Evolutionary conservation across 257 asterid species (phyloP).

Genomic region (Gentiana macrophylla): DNA sequence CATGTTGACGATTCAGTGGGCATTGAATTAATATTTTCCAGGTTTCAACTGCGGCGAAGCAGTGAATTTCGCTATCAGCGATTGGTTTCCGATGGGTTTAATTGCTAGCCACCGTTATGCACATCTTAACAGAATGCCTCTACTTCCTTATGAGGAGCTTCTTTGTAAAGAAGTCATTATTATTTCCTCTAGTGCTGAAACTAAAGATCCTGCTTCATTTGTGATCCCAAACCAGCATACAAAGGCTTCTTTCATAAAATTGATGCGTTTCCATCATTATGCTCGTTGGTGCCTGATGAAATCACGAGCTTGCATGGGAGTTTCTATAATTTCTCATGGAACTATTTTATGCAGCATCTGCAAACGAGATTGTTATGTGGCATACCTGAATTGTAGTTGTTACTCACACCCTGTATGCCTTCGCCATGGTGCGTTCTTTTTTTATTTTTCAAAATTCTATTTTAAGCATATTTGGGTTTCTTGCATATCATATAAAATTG

Average conservation of each 20-base stretch:
- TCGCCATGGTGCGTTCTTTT: constrained; percentile 24
- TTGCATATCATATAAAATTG: too few relatives aligned
- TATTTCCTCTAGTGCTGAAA: constrained; percentile 3
- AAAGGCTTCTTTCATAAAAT: constrained; percentile 22
- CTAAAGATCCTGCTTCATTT: background rate
- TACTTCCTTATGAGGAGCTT: constrained; percentile 37
- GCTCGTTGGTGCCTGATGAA: constrained; percentile 23
- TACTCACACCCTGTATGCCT: constrained; percentile 23
- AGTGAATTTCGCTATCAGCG: constrained; percentile 27
- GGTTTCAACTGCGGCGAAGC: constrained; percentile 47
- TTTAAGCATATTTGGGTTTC: too few relatives aligned
- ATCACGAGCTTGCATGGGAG: constrained; percentile 4
- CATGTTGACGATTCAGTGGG: too few relatives aligned
- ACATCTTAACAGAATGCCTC: constrained; percentile 18
- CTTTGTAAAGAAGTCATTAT: constrained; percentile 33
- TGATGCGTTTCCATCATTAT: constrained; percentile 22
- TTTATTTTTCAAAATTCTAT: too few relatives aligned
- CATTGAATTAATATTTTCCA: constrained; percentile 1
- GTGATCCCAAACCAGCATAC: constrained; percentile 3
- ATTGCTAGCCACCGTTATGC: constrained; percentile 29
- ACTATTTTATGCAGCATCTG: constrained; percentile 23
- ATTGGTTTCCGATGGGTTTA: constrained; percentile 31
- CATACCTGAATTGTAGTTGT: constrained; percentile 20
- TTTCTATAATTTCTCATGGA: constrained; percentile 12
- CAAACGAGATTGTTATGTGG: constrained; percentile 32